Conservation (phyloP, 306 rosid species). For the Cyamopsis tetragonoloba region DNA sequence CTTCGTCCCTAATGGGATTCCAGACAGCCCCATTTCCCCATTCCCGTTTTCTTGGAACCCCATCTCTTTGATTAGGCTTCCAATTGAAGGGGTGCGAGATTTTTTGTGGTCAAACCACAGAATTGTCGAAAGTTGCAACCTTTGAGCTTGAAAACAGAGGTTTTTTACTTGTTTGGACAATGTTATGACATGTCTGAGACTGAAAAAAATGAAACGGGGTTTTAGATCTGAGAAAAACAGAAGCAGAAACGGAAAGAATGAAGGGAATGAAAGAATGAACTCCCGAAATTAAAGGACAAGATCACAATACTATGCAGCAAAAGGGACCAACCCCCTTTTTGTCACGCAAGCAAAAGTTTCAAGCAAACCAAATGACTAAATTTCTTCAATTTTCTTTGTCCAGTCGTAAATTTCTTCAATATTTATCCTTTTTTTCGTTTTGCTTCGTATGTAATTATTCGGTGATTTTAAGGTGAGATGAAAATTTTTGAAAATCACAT, state of each 20-base stretch:
- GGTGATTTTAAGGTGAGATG: too few species aligned
- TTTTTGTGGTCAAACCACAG: background rate
- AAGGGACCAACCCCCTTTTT: constrained; percentile 32
- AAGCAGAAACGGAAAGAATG: constrained; percentile 2
- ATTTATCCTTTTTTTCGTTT: too few species aligned
- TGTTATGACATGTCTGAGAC: constrained; percentile 18
- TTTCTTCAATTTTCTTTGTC: background rate
- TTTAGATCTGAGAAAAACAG: constrained; percentile 51
- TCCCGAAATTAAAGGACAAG: constrained; percentile 15
- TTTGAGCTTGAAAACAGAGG: background rate
- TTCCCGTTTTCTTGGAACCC: constrained; percentile 65
- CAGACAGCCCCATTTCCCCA: constrained; percentile 62
- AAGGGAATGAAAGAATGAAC: background rate
- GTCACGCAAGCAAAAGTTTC: constrained; percentile 33
- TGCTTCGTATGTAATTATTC: too few species aligned
- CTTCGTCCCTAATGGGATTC: constrained; percentile 62
- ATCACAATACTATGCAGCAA: constrained; percentile 26
- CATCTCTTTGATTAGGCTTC: constrained; percentile 30
- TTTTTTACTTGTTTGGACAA: constrained; percentile 27
- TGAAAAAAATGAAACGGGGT: constrained; percentile 2
- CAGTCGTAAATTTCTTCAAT: background rate
- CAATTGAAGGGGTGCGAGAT: background rate
- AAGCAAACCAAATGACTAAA: constrained; percentile 27
- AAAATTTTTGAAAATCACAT: too few species aligned
- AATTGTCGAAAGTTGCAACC: background rate